A percentile compares a stretch with the other conserved stretches of the same genome.
These are phyloP conservation scores for Chaetothyriales sp. DNA, from an alignment of 2,329 filamentous ascomycete species.

Conservation along the genomic window DNA sequence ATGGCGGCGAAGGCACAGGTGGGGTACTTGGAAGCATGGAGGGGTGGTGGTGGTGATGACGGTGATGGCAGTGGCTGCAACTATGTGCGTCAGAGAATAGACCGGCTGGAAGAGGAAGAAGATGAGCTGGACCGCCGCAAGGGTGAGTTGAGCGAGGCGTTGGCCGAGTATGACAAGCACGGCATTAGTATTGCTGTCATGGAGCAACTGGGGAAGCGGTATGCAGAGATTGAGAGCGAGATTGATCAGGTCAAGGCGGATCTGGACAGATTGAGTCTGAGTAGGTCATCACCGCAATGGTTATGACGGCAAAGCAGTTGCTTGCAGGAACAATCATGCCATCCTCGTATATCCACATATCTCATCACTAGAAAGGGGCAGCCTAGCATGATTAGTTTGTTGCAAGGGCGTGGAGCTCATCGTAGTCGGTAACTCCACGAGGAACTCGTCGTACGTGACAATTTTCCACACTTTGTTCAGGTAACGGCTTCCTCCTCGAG, in stretches of 20 bases:
- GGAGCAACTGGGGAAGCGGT: slow-evolving; percentile 25
- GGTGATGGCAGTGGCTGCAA: slow-evolving; percentile 22
- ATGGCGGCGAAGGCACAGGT: slow-evolving; percentile 13
- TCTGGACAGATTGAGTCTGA: slow-evolving; percentile 19
- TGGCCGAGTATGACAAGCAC: slow-evolving; percentile 23
- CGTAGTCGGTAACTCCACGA: no score
- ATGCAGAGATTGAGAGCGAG: slow-evolving; percentile 24
- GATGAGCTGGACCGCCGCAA: slow-evolving; percentile 22
- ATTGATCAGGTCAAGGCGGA: slow-evolving; percentile 24
- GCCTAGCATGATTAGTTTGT: no score
- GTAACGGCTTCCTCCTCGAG: no score
- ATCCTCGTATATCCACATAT: no score
- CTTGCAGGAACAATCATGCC: no score
- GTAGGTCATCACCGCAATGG: neutral
- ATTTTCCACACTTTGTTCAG: no score
- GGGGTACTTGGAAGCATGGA: slow-evolving; percentile 19
- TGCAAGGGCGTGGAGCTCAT: no score
- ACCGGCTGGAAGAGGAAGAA: slow-evolving; percentile 23
- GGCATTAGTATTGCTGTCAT: slow-evolving; percentile 14
- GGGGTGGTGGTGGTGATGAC: slow-evolving; percentile 23
- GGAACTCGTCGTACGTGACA: no score
- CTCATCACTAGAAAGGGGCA: no score
- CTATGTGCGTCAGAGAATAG: slow-evolving; percentile 21
- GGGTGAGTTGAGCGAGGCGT: slow-evolving; percentile 19
- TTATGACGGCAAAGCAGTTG: neutral